These are phyloP conservation scores for Hamamelis virginiana DNA, from an alignment of 164 flowering plant genomes.

Conservation along the genomic window DNA sequence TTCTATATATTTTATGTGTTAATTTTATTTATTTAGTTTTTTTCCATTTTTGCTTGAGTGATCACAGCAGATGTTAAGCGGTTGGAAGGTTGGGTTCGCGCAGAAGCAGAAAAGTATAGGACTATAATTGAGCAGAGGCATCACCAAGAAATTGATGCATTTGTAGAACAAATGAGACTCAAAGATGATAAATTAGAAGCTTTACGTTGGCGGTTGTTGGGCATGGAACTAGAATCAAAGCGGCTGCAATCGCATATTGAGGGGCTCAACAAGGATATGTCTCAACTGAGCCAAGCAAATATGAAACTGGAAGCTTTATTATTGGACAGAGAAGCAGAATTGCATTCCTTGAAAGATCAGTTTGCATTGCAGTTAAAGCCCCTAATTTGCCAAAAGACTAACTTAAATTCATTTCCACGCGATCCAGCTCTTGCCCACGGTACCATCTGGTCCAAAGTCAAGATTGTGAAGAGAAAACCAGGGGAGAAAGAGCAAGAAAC, in stretches of 20 bases:
- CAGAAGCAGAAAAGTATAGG: constrained; percentile 57
- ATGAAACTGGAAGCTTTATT: constrained; percentile 56
- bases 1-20: background rate
- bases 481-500: constrained; percentile 37
- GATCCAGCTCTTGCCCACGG: constrained; percentile 24
- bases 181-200: constrained; percentile 85
- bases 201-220: constrained; percentile 63
- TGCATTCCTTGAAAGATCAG: constrained; percentile 50
- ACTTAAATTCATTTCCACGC: constrained; percentile 21
- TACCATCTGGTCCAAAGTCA: constrained; percentile 46
- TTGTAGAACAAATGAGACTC: constrained; percentile 71
- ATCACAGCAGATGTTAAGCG: constrained; percentile 39
- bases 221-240: constrained; percentile 81
- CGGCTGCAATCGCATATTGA: constrained; percentile 62
- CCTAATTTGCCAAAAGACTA: constrained; percentile 21
- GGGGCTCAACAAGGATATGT: constrained; percentile 46
- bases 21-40: background rate
- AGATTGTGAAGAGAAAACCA: constrained; percentile 44
- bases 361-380: constrained; percentile 25
- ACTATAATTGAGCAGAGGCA: constrained; percentile 60
- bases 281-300: constrained; percentile 57
- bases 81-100: constrained; percentile 50
- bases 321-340: constrained; percentile 54
- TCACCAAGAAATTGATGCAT: constrained; percentile 69
- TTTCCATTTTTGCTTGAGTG: background rate